Conservation (phyloP, 192 early-diverging fungal genomes). For the Chytriomyces sp. region DNA sequence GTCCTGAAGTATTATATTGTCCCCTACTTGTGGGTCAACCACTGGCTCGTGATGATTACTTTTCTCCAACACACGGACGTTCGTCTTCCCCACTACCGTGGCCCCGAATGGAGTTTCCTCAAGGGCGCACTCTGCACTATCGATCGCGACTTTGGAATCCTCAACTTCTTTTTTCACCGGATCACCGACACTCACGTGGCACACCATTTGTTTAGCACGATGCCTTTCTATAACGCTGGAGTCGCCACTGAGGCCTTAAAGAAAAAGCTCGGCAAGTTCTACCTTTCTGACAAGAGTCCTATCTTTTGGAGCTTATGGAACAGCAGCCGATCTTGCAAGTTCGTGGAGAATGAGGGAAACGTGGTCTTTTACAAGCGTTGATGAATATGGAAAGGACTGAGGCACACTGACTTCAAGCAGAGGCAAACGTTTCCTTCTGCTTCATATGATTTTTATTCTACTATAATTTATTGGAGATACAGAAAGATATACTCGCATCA, state of each 20-base stretch:
- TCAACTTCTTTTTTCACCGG: slow-evolving; percentile 76
- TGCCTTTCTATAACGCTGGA: slow-evolving; percentile 92
- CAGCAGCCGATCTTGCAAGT: slow-evolving; percentile 72
- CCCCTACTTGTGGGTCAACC: slow-evolving; percentile 90
- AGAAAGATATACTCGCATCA: too few relatives aligned
- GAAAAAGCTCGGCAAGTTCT: slow-evolving; percentile 80
- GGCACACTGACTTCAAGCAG: too few relatives aligned
- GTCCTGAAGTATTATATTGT: slow-evolving; percentile 84
- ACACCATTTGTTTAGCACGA: slow-evolving; percentile 95
- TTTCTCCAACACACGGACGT: slow-evolving; percentile 93
- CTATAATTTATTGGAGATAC: too few relatives aligned
- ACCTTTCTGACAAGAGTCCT: slow-evolving; percentile 73
- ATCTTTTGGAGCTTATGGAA: slow-evolving; percentile 70
- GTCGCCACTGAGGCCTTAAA: slow-evolving; percentile 85
- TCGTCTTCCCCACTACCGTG: slow-evolving; percentile 85
- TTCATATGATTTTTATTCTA: not conserved
- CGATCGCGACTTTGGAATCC: slow-evolving; percentile 87
- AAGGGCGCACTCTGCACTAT: slow-evolving; percentile 89
- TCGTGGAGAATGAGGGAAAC: slow-evolving; percentile 91
- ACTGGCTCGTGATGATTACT: slow-evolving; percentile 96
- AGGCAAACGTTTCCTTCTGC: not conserved
- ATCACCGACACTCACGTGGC: slow-evolving; percentile 89
- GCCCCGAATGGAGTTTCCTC: slow-evolving; percentile 85
- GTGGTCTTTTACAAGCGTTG: slow-evolving; percentile 39
- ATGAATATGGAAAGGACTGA: too few relatives aligned